Percentiles rank a stretch among this genome's conserved stretches.
phyloP scores from a whole-genome alignment of 352 stramenopile genomes.

The Phytophthora agathidicida region DNA sequence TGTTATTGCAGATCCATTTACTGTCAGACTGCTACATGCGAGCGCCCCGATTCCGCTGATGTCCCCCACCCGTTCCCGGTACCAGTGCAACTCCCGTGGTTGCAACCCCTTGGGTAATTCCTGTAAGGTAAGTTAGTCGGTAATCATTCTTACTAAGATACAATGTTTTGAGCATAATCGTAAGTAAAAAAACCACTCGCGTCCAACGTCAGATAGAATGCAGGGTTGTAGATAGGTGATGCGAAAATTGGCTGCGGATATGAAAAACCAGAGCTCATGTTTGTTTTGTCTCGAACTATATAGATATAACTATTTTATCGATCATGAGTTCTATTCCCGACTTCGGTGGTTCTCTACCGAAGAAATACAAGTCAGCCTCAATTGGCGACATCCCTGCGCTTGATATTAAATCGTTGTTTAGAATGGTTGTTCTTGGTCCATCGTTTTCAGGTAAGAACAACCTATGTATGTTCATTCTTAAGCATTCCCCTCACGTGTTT shows the following conservation, averaged over 20 bases:
- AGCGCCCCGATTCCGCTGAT: not conserved
- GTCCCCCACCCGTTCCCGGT: not conserved
- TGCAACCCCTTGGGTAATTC: too few species aligned
- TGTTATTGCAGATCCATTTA: not conserved
- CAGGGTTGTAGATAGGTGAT: constrained; percentile 8
- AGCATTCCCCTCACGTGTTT: constrained; percentile 9
- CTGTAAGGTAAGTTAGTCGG: not conserved
- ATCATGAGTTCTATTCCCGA: constrained; percentile 13
- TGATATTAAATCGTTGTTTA: constrained; percentile 2
- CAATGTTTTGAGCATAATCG: not conserved
- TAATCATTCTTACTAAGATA: constrained; percentile 11
- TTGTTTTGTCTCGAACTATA: constrained; percentile 10
- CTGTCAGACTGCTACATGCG: not conserved
- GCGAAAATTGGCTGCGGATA: constrained; percentile 6
- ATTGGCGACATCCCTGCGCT: not conserved
- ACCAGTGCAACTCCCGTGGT: not conserved
- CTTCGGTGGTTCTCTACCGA: not conserved
- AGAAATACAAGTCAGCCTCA: not conserved
- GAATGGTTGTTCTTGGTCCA: constrained; percentile 6
- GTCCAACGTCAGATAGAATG: constrained; percentile 7
- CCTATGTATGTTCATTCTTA: constrained; percentile 6
- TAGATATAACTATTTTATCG: constrained; percentile 2
- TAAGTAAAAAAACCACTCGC: constrained; percentile 2
- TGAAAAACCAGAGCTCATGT: not conserved
- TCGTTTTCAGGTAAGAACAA: constrained; percentile 10